Base-by-base conservation (phyloP, 495 filamentous ascomycete genomes). In the Podospora fimiseda region DNA sequence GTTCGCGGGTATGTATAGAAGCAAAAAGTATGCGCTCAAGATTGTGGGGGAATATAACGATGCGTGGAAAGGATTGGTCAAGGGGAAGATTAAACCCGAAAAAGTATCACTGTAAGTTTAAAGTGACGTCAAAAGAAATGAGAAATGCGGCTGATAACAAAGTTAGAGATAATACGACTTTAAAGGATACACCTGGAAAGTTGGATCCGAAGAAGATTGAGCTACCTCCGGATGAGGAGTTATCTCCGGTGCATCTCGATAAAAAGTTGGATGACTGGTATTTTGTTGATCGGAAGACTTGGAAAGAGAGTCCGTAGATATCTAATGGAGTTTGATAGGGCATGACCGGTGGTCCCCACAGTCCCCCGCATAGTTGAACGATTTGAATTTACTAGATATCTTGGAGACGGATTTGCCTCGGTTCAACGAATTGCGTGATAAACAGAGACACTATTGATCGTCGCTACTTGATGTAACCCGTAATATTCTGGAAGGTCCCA, bases 121-220 rank as follows among this genome's bases (percentile, higher is more conserved):
- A 15, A 33, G 3, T 4, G 11, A 22, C 2, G 18, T 36, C 3
- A 1, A n/a, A 7, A 18, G n/a, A 15, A 7, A 21, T 38, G 19
- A 9, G 15, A 13, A 40, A n/a, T 23, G 37, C 20, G 39, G 33
- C 21, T 54, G 46, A 16, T 45, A 44, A 57, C 9, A 2, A 7
- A 9, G 30, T 2, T 22, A 62, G 59, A 23, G 45, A 58, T 20
- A 64, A 64, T 45, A 64, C 62, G 5, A 64, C 62, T 13, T 43
- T 62, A 9, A 16, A 15, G 3, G 59, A 49, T 1, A 64, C 56
- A 3, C 60, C 62, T 11, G 62, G 62, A 0, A 51, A 60, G 22
- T 7, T 60, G 2, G 62, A 65, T 37, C 62, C 62, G 1, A 9
- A 36, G 1, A 44, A 56, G 15, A 49, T 62, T 1, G 40, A 56